A percentile compares a stretch with the other conserved stretches of the same genome.
Evolutionary conservation across 768 basidiomycete genomes (phyloP).

Genomic region (Hygrocybe punicea): DNA sequence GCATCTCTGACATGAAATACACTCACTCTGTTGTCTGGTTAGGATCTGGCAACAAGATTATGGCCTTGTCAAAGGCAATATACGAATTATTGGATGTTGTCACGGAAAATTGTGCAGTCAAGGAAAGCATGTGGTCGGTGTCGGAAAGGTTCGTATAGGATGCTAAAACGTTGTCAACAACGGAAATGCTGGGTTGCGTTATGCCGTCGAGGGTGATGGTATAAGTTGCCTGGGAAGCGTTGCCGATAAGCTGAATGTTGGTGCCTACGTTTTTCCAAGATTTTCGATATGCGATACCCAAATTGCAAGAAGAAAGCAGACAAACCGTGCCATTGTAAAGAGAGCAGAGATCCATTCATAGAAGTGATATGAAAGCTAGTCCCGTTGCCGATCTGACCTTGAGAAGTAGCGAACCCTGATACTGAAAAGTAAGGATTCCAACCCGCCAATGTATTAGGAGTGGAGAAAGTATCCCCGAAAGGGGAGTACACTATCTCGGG

Average conservation of each 20-base stretch:
- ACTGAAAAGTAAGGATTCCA: constrained; percentile 64
- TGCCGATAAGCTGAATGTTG: constrained; percentile 58
- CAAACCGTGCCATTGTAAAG: constrained; percentile 62
- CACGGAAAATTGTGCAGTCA: constrained; percentile 40
- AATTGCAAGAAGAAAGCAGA: constrained; percentile 9
- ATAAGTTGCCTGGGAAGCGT: constrained; percentile 44
- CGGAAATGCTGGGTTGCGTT: constrained; percentile 23
- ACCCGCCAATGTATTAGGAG: constrained; percentile 49
- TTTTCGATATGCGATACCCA: neutral
- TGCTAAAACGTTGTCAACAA: constrained; percentile 44
- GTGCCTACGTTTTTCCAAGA: constrained; percentile 46
- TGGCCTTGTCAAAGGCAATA: constrained; percentile 57
- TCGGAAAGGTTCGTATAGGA: constrained; percentile 47
- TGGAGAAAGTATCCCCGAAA: constrained; percentile 51
- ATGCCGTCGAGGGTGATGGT: constrained; percentile 52
- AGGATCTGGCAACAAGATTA: constrained; percentile 43
- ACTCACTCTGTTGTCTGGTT: constrained; percentile 36
- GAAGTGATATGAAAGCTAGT: constrained; percentile 63
- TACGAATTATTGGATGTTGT: constrained; percentile 31
- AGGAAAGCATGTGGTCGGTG: constrained; percentile 50
- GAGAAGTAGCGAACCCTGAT: constrained; percentile 45
- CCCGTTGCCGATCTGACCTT: constrained; percentile 50
- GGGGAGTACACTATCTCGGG: constrained; percentile 62
- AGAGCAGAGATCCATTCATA: constrained; percentile 52
- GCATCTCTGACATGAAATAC: neutral